These are phyloP conservation scores for Conticribra weissflogii DNA, from an alignment of 108 stramenopile genomes.

Conservation along the genomic window DNA sequence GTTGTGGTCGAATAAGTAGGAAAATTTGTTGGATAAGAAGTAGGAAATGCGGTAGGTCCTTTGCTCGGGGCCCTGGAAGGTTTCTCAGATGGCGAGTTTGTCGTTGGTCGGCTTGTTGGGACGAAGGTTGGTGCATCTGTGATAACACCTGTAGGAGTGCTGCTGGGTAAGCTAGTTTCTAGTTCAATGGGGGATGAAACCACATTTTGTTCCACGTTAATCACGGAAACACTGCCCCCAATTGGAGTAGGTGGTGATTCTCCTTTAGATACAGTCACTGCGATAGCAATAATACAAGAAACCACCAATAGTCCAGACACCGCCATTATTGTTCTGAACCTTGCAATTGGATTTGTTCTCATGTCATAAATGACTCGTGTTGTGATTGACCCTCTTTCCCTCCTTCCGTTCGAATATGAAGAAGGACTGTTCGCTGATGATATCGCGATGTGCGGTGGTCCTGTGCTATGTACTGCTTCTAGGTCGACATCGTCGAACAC, in stretches of 20 bases:
- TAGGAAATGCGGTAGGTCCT: conserved; percentile 13
- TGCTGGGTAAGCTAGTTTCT: neutral
- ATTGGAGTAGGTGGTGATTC: conserved; percentile 6
- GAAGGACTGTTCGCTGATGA: neutral
- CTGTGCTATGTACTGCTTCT: conserved; percentile 26
- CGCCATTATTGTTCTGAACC: conserved; percentile 23
- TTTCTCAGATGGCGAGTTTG: neutral
- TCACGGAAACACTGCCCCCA: conserved; percentile 5
- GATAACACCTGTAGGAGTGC: neutral
- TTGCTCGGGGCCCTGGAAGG: neutral
- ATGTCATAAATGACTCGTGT: conserved; percentile 28
- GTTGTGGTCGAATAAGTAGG: neutral
- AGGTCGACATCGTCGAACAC: conserved; percentile 39
- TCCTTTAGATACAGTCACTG: conserved; percentile 9
- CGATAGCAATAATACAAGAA: conserved; percentile 22
- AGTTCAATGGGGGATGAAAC: neutral
- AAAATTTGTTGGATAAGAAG: conserved; percentile 3
- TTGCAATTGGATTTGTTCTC: conserved; percentile 27
- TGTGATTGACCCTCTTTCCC: conserved; percentile 5
- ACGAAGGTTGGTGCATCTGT: neutral
- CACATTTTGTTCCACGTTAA: neutral
- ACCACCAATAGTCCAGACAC: conserved; percentile 17
- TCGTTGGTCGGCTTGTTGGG: neutral
- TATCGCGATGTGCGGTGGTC: neutral
- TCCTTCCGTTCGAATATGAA: neutral